phyloP scores from a whole-genome alignment of 768 basidiomycete species.

The Clavulina sp. region DNA sequence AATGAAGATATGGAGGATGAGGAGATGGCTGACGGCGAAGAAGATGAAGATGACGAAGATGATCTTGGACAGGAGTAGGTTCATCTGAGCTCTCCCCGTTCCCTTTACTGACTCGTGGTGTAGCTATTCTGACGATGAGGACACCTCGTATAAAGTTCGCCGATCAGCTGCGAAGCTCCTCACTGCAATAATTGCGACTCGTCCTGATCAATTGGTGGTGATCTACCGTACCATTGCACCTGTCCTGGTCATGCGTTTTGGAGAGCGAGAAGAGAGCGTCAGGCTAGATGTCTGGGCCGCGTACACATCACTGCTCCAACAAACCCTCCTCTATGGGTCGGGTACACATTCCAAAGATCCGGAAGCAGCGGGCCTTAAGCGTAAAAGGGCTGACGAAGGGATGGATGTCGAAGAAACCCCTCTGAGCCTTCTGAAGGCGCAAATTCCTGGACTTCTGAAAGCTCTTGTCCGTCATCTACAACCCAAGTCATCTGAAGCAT shows the following conservation, averaged over 20 bases:
- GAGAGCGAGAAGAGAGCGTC: slow-evolving; percentile 90
- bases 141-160: slow-evolving; percentile 94
- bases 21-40: slow-evolving; percentile 33
- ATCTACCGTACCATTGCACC: slow-evolving; percentile 79
- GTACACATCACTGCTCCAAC: slow-evolving; percentile 62
- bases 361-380: slow-evolving; percentile 36
- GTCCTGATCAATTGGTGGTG: slow-evolving; percentile 64
- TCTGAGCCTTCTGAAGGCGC: slow-evolving; percentile 47
- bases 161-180: slow-evolving; percentile 85
- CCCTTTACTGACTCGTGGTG: slow-evolving; percentile 5
- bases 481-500: slow-evolving; percentile 58
- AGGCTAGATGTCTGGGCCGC: slow-evolving; percentile 83
- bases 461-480: slow-evolving; percentile 74
- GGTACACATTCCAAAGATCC: slow-evolving; percentile 34
- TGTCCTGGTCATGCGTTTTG: slow-evolving; percentile 76
- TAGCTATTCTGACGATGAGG: slow-evolving; percentile 95
- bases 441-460: slow-evolving; percentile 65
- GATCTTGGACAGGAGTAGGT: slow-evolving; percentile 65
- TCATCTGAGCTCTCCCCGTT: slow-evolving; percentile 8
- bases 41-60: slow-evolving; percentile 62
- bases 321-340: slow-evolving; percentile 67
- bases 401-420: slow-evolving; percentile 65
- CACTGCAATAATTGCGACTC: slow-evolving; percentile 68
- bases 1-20: slow-evolving; percentile 54
- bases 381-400: slow-evolving; percentile 52